A percentile compares a stretch with the other conserved stretches of the same genome.
These are phyloP conservation scores for Leucocoprinus leucothites DNA, from an alignment of 768 basidiomycete genomes.

Conservation along the genomic window DNA sequence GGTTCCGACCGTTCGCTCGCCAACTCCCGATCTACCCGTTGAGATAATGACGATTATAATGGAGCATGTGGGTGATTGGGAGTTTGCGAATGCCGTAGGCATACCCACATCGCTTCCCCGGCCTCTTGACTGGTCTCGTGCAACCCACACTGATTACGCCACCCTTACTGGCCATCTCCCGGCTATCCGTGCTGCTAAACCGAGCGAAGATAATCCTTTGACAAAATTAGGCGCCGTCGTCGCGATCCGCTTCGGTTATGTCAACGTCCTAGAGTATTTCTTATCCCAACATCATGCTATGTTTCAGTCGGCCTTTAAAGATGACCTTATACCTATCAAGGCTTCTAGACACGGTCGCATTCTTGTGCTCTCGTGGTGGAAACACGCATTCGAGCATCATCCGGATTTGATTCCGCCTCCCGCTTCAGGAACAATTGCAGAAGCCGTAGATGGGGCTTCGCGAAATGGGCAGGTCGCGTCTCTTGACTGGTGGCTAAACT, in stretches of 20 bases:
- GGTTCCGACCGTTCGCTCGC: slow-evolving; percentile 24
- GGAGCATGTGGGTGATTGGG: slow-evolving; percentile 82
- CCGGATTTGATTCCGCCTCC: slow-evolving; percentile 59
- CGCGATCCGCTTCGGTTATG: slow-evolving; percentile 71
- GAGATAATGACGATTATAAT: slow-evolving; percentile 77
- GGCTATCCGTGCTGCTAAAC: slow-evolving; percentile 58
- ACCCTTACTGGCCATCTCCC: slow-evolving; percentile 65
- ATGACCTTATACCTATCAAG: slow-evolving; percentile 70
- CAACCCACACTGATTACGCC: slow-evolving; percentile 65
- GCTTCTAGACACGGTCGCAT: slow-evolving; percentile 76
- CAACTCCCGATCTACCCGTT: slow-evolving; percentile 61
- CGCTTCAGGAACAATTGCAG: slow-evolving; percentile 49
- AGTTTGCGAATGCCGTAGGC: slow-evolving; percentile 73
- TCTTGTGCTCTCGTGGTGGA: slow-evolving; percentile 80
- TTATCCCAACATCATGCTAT: slow-evolving; percentile 60
- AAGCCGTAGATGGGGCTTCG: slow-evolving; percentile 78
- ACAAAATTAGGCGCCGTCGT: slow-evolving; percentile 67
- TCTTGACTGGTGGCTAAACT: slow-evolving; percentile 79
- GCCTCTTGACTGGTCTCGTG: slow-evolving; percentile 70
- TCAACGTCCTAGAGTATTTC: slow-evolving; percentile 72
- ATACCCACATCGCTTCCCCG: slow-evolving; percentile 65
- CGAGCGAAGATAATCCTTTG: slow-evolving; percentile 50
- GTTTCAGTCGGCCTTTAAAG: slow-evolving; percentile 63
- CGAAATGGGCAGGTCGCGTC: slow-evolving; percentile 71
- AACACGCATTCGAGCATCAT: slow-evolving; percentile 57